Evolutionary conservation across 345 rosid genomes (phyloP).

Genomic region (Firmiana major): DNA sequence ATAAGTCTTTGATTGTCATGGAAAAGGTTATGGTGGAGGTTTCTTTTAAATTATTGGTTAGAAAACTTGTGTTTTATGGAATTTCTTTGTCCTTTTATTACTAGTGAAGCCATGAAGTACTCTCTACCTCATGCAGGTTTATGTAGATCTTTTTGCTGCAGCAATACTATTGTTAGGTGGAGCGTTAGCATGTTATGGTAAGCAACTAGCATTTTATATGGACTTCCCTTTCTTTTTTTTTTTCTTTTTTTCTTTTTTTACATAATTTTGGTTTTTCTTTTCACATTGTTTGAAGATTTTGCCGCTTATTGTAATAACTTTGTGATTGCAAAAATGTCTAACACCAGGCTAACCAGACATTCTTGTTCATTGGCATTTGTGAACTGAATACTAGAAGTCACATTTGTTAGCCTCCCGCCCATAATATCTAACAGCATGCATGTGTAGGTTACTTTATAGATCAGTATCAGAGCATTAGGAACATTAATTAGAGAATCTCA

Average conservation of each 20-base stretch:
- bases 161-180: slow-evolving; percentile 47
- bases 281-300: neutral
- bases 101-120: neutral
- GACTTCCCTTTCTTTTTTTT: neutral
- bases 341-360: neutral
- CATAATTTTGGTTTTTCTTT: neutral
- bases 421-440: neutral
- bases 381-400: neutral
- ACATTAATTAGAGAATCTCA: neutral
- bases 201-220: slow-evolving; percentile 19
- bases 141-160: slow-evolving; percentile 39
- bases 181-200: slow-evolving; percentile 60
- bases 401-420: neutral
- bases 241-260: too few species aligned
- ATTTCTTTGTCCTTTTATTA: neutral
- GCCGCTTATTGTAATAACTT: neutral
- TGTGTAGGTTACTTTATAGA: neutral
- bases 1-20: neutral
- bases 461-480: neutral
- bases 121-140: slow-evolving; percentile 38
- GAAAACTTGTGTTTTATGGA: neutral
- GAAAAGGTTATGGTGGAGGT: neutral
- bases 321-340: neutral
- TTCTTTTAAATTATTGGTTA: neutral
- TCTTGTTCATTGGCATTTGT: neutral